Evolutionary conservation across 2,329 filamentous ascomycete species (phyloP), one percentile per base, ranked within the genome.

Genomic region (Sclerotiophoma versabilis): DNA sequence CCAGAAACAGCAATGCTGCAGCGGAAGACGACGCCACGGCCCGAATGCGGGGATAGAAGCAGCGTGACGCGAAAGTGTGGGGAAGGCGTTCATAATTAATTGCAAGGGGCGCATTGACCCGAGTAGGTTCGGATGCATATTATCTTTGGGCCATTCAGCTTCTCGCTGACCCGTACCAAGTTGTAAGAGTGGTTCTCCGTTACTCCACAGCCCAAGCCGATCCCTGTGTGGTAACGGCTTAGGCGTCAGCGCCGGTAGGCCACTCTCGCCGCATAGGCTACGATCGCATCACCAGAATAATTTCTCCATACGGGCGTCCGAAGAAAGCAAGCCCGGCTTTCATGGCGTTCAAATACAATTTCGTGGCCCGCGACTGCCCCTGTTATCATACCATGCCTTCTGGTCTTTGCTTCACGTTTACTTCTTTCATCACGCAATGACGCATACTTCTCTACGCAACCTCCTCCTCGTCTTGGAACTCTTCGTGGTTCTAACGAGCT

Each of bases 231-330:
- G 61, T 63, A 60, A 68, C 55, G 49, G 63, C 58, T 54, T 56
- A 50, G 59, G 63, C 59, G 65, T 26, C 33, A 48, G 20, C 27
- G 34, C 37, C 33, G 22, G 39, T 37, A 23, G 26, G 38, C 33
- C 45, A 49, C 15, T 39, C 41, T 37, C 48, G 48, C 39, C 39
- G 32, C 44, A 29, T 47, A 29, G 48, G 32, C 48, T 38, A 52
- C 42, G 42, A 41, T 17, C 33, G 51, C 45, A 49, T 44, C 39
- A 45, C 44, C 38, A 49, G 20, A 68, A 70, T 69, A 70, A 72
- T 71, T 65, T 68, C 65, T 72, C 69, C 65, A 69, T 73, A 62
- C 58, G 61, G 65, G 64, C 69, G 66, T 57, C 62, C 65, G 66
- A 71, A 67, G 67, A 64, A 61, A 70, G 67, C 68, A 61, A 66